phyloP scores from a whole-genome alignment of 2,329 filamentous ascomycete genomes.

The Xylaria hypoxylon region DNA sequence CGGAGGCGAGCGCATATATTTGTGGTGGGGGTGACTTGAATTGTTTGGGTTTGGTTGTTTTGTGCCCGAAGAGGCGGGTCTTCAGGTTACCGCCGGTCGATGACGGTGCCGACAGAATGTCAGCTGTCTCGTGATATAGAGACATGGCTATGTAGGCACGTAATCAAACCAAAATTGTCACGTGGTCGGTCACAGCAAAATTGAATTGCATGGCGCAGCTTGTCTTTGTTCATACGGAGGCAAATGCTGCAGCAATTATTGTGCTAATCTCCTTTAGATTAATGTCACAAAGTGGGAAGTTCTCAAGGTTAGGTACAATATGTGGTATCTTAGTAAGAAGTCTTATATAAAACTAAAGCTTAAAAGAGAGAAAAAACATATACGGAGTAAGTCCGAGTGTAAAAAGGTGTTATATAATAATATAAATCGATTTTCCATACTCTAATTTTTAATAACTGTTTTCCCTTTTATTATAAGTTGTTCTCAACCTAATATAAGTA shows the following conservation, averaged over 20 bases:
- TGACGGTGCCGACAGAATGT: slow-evolving; percentile 73
- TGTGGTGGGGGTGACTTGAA: slow-evolving; percentile 83
- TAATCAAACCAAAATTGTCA: slow-evolving; percentile 21
- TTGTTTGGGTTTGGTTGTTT: slow-evolving; percentile 68
- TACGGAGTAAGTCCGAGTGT: too few species aligned
- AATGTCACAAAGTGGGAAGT: background rate
- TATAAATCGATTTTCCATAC: too few species aligned
- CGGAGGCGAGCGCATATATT: slow-evolving; percentile 86
- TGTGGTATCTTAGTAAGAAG: too few species aligned
- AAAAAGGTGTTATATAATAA: too few species aligned
- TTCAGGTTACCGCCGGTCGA: slow-evolving; percentile 86
- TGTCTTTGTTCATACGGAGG: background rate
- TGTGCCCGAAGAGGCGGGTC: slow-evolving; percentile 78
- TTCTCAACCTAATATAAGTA: too few species aligned
- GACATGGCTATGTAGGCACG: slow-evolving; percentile 72
- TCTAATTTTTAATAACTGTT: too few species aligned
- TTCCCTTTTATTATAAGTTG: too few species aligned
- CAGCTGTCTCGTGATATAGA: slow-evolving; percentile 91
- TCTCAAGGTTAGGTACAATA: too few species aligned
- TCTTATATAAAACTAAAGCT: too few species aligned
- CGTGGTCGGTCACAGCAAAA: background rate
- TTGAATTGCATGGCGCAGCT: slow-evolving; percentile 8
- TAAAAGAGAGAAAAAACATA: too few species aligned
- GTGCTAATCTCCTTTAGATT: background rate
- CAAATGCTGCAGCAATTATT: background rate